Base-by-base conservation (phyloP, 352 stramenopile genomes). In the Poterioochromonas sp. region DNA sequence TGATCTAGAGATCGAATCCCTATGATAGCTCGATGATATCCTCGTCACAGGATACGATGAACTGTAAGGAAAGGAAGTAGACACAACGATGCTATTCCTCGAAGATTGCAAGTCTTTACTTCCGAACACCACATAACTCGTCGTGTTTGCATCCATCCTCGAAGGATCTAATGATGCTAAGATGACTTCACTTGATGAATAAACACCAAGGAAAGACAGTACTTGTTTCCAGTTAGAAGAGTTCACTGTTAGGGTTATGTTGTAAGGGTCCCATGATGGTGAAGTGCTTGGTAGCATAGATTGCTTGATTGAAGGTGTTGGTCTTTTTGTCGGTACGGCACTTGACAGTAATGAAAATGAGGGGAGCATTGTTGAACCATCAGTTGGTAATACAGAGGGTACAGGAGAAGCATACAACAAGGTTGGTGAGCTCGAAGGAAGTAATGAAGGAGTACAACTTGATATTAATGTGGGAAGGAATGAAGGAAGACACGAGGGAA, bases 11-110 rank as follows among this genome's bases (percentile, higher is more conserved):
- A 58, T 58, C 47, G 47, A 58, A 58, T 58, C 47, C 47, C 47
- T 58, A 58, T 58, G 47, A 58, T 58, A 58, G 47, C 47, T 58
- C 47, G 47, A 58, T 58, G 47, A 58, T 58, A 58, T 58, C 47
- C 47, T 58, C 47, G 47, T 58, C 47, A 58, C 47, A 58, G 47
- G 47, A 58, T 58, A 58, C 47, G 47, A 58, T 58, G 47, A 58
- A 58, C 47, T 58, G 47, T 58, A 58, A 58, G 47, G 47, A 58
- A 58, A 58, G 47, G 47, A 58, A 58, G 47, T 26, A 58, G 47
- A 58, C 47, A 58, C 47, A 58, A 58, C 47, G 47, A 58, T 58
- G 47, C 47, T 58, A 58, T 58, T 58, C 15, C 47, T 58, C 47
- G 47, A 58, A 58, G 47, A 58, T 58, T 58, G 47, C 47, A 58